Evolutionary conservation across 78 protist genomes (phyloP).

Genomic region (Planoprotostelium fungivorum): DNA sequence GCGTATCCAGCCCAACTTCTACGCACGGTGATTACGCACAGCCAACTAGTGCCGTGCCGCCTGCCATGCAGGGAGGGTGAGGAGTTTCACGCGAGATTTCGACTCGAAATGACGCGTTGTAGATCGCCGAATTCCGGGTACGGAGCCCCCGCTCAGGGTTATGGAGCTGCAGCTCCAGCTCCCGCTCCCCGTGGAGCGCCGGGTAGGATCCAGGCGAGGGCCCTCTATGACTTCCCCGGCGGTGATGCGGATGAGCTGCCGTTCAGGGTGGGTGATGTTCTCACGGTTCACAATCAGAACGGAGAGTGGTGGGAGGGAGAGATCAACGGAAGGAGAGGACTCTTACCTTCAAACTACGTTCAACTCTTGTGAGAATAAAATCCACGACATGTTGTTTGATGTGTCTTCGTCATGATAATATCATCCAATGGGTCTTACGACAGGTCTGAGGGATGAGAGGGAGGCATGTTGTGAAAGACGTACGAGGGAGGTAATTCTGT

Average conservation of each 20-base stretch:
- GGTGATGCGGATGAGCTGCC: neutral
- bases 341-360: slow-evolving; percentile 46
- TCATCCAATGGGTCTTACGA: neutral
- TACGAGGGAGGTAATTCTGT: neutral
- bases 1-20: neutral
- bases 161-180: neutral
- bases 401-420: neutral
- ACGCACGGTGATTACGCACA: neutral
- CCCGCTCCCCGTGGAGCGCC: too few relatives aligned
- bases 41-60: neutral
- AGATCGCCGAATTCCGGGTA: neutral
- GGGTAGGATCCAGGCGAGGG: neutral
- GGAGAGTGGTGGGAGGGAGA: slow-evolving; percentile 73
- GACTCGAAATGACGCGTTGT: neutral
- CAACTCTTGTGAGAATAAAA: slow-evolving; percentile 2
- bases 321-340: slow-evolving; percentile 35
- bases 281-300: slow-evolving; percentile 34
- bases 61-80: slow-evolving; percentile 1
- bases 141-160: slow-evolving; percentile 1
- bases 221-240: neutral
- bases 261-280: slow-evolving; percentile 24
- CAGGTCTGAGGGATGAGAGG: neutral
- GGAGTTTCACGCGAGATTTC: neutral
- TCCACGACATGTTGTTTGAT: neutral
- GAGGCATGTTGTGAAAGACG: neutral